Percentiles rank a stretch among this genome's conserved stretches.
Evolutionary conservation across 2,329 filamentous ascomycete genomes (phyloP).

Genomic region (Microdochium paspali): DNA sequence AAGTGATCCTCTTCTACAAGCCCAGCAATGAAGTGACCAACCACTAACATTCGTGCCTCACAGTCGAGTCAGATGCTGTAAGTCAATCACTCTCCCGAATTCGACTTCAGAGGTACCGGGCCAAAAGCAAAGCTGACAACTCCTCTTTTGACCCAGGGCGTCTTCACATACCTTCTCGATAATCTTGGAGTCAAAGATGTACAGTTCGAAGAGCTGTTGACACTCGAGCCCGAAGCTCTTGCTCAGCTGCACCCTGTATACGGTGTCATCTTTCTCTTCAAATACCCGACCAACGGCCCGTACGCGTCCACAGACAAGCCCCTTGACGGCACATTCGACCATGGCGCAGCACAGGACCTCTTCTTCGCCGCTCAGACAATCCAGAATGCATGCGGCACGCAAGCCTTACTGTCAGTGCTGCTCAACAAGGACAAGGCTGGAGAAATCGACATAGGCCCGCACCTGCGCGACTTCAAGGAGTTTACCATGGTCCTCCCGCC

Average conservation of each 20-base stretch:
- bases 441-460: constrained; percentile 61
- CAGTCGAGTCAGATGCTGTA: constrained; percentile 91
- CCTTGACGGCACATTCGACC: constrained; percentile 74
- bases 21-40: background rate
- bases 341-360: constrained; percentile 61
- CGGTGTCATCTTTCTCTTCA: constrained; percentile 98
- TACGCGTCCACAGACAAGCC: constrained; percentile 54
- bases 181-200: constrained; percentile 83
- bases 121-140: constrained; percentile 12
- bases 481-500: constrained; percentile 79
- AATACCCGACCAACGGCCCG: constrained; percentile 68
- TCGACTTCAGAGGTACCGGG: too few relatives aligned
- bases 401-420: constrained; percentile 84
- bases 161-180: constrained; percentile 95
- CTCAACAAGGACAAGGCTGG: constrained; percentile 58
- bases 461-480: constrained; percentile 71
- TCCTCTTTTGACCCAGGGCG: constrained; percentile 50
- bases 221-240: constrained; percentile 70
- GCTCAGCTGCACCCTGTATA: constrained; percentile 69
- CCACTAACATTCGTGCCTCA: constrained; percentile 9
- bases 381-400: constrained; percentile 95
- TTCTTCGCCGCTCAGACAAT: constrained; percentile 98
- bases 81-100: too few relatives aligned
- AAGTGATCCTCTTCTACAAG: constrained; percentile 17
- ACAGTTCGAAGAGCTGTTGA: constrained; percentile 93